Percentiles rank a stretch among this genome's conserved stretches.
phyloP scores from a whole-genome alignment of 305 asterid genomes.

The Rubia occidens region DNA sequence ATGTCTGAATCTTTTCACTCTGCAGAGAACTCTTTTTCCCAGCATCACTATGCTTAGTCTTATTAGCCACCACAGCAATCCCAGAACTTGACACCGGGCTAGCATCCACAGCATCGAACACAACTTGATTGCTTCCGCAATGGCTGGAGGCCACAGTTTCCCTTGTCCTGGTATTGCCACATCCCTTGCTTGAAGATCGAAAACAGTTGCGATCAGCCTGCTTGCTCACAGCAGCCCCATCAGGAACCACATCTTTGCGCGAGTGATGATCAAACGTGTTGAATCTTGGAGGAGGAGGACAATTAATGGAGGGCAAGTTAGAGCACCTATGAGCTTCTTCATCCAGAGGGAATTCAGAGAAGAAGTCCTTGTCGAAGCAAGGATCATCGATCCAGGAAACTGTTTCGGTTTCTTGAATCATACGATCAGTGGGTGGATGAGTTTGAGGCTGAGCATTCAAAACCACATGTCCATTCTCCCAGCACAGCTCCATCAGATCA shows the following conservation, averaged over 20 bases:
- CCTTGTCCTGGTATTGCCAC: constrained; percentile 8
- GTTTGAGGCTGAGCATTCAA: constrained; percentile 45
- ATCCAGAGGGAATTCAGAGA: constrained; percentile 39
- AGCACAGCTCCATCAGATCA: constrained; percentile 61
- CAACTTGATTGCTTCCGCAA: constrained; percentile 65
- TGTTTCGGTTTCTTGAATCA: constrained; percentile 46
- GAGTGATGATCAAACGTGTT: constrained; percentile 20
- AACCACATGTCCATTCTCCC: constrained; percentile 72
- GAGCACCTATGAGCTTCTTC: constrained; percentile 13
- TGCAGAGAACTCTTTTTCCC: constrained; percentile 25
- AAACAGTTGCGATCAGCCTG: neutral
- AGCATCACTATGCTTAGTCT: constrained; percentile 20
- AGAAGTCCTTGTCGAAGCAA: constrained; percentile 48
- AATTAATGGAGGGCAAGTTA: constrained; percentile 9
- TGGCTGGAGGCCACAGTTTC: constrained; percentile 58
- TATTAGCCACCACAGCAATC: constrained; percentile 20
- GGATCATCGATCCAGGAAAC: constrained; percentile 59
- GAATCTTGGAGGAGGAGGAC: constrained; percentile 36
- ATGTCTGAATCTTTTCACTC: constrained; percentile 28
- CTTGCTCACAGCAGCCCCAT: constrained; percentile 15
- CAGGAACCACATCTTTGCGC: constrained; percentile 6
- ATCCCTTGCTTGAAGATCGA: constrained; percentile 10
- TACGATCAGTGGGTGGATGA: constrained; percentile 24
- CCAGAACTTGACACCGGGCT: constrained; percentile 36
- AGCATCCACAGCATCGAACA: constrained; percentile 31